Percentiles rank a stretch among this genome's conserved stretches.
These are phyloP conservation scores for Hypocrella siamensis DNA, from an alignment of 2,329 filamentous ascomycete genomes.

Conservation along the genomic window DNA sequence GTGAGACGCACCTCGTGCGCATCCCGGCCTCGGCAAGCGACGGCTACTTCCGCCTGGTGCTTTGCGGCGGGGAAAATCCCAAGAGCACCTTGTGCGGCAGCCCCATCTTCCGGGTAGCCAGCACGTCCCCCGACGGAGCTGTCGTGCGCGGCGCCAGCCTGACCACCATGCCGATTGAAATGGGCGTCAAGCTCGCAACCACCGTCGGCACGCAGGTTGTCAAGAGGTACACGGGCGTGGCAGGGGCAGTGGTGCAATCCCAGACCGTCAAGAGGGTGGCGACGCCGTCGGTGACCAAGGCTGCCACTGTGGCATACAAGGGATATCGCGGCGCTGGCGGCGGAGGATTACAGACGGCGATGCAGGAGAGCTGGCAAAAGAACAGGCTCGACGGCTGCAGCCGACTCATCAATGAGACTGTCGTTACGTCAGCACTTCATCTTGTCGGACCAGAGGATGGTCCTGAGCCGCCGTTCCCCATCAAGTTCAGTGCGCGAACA, in stretches of 20 bases:
- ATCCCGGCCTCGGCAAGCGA: constrained; percentile 48
- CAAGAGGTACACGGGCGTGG: constrained; percentile 24
- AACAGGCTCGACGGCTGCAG: constrained; percentile 21
- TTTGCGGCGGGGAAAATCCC: constrained; percentile 30
- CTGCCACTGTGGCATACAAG: constrained; percentile 21
- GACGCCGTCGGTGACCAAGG: constrained; percentile 17
- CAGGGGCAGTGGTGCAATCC: constrained; percentile 22
- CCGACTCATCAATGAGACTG: constrained; percentile 14
- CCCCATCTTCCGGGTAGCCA: constrained; percentile 54
- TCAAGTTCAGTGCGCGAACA: constrained; percentile 33
- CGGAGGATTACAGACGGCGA: constrained; percentile 7
- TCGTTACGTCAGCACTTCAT: constrained; percentile 15
- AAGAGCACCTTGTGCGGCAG: constrained; percentile 48
- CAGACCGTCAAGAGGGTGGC: constrained; percentile 21
- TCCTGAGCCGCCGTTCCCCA: constrained; percentile 35
- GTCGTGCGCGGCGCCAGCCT: constrained; percentile 50
- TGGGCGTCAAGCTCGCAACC: constrained; percentile 42
- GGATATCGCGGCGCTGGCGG: constrained; percentile 17
- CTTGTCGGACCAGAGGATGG: constrained; percentile 34
- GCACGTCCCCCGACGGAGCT: constrained; percentile 43
- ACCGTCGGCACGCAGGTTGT: constrained; percentile 29
- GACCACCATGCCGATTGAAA: constrained; percentile 47
- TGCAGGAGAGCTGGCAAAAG: constrained; percentile 20
- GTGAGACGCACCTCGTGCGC: constrained; percentile 49
- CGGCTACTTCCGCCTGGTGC: constrained; percentile 52